Percentiles rank a stretch among this genome's conserved stretches.
These are phyloP conservation scores for Rutstroemia sp. DNA, from an alignment of 2,329 filamentous ascomycete species.

Conservation along the genomic window DNA sequence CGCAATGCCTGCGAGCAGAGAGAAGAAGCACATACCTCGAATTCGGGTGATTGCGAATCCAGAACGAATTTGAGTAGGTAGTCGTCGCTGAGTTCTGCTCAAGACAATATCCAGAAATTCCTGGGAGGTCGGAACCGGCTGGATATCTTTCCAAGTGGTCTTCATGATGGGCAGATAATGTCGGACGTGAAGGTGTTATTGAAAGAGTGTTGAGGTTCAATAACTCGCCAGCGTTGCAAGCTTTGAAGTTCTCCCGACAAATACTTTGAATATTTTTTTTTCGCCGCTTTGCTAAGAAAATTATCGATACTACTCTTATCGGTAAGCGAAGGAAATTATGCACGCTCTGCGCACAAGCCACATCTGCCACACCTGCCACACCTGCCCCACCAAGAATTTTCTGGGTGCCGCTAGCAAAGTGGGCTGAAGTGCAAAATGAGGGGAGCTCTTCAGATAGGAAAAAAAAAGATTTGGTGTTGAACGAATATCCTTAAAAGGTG, in stretches of 20 bases:
- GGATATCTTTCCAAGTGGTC: conserved; percentile 68
- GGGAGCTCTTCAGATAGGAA: no score
- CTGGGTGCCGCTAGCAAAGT: no score
- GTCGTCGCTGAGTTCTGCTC: conserved; percentile 81
- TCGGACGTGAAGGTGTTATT: not conserved
- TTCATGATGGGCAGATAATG: conserved; percentile 40
- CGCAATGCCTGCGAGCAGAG: not conserved
- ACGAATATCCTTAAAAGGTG: no score
- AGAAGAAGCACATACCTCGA: conserved; percentile 40
- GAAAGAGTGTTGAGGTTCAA: conserved; percentile 2
- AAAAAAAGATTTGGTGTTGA: no score
- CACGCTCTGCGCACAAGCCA: no score
- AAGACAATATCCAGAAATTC: conserved; percentile 98
- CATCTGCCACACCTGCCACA: no score
- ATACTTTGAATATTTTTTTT: conserved; percentile 11
- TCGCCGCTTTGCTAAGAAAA: conserved; percentile 3
- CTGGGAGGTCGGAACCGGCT: conserved; percentile 82
- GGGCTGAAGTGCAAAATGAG: no score
- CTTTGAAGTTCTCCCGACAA: conserved; percentile 10
- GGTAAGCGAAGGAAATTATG: not conserved
- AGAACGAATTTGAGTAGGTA: conserved; percentile 91
- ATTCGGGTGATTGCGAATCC: conserved; percentile 97
- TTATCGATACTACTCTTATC: conserved; percentile 9
- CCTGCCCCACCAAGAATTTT: no score
- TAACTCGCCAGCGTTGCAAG: not conserved